Evolutionary conservation across 1,284 basidiomycete genomes (phyloP).

Genomic region (Ustilago hordei): DNA sequence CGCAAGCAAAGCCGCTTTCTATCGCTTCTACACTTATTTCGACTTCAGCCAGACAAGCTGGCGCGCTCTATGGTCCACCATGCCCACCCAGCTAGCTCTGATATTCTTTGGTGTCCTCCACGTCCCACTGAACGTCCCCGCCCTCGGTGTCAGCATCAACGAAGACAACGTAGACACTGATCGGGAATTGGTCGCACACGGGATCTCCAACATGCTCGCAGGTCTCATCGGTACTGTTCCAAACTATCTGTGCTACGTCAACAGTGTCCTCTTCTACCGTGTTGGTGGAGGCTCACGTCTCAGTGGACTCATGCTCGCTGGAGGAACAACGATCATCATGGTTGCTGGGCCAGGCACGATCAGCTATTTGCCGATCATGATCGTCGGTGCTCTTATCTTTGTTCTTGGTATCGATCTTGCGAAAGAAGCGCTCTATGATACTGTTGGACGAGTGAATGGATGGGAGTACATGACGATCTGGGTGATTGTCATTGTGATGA

Average conservation of each 20-base stretch:
- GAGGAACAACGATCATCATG: constrained; percentile 80
- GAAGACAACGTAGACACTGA: constrained; percentile 92
- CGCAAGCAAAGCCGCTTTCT: constrained; percentile 63
- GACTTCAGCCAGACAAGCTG: constrained; percentile 64
- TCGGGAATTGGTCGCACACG: constrained; percentile 91
- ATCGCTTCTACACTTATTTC: constrained; percentile 68
- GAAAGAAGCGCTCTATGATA: constrained; percentile 95
- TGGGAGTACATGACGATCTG: constrained; percentile 73
- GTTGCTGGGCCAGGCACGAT: constrained; percentile 79
- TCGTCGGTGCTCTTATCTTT: constrained; percentile 85
- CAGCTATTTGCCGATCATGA: constrained; percentile 68
- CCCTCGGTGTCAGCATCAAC: constrained; percentile 90
- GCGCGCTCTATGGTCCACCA: constrained; percentile 69
- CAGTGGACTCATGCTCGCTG: constrained; percentile 86
- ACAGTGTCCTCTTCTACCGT: constrained; percentile 78
- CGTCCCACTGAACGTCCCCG: constrained; percentile 79
- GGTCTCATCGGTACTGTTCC: constrained; percentile 83
- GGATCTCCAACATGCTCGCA: constrained; percentile 87
- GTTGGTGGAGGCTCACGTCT: constrained; percentile 88
- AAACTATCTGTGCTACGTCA: constrained; percentile 72
- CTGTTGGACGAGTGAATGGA: constrained; percentile 79
- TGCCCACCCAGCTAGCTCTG: constrained; percentile 72
- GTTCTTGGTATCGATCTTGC: constrained; percentile 93
- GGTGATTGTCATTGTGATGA: constrained; percentile 80
- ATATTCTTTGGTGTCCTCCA: constrained; percentile 93